Percentiles rank a stretch among this genome's conserved stretches.
Conservation (phyloP, 2,329 filamentous ascomycete genomes). For the Paecilomyces formosus region DNA sequence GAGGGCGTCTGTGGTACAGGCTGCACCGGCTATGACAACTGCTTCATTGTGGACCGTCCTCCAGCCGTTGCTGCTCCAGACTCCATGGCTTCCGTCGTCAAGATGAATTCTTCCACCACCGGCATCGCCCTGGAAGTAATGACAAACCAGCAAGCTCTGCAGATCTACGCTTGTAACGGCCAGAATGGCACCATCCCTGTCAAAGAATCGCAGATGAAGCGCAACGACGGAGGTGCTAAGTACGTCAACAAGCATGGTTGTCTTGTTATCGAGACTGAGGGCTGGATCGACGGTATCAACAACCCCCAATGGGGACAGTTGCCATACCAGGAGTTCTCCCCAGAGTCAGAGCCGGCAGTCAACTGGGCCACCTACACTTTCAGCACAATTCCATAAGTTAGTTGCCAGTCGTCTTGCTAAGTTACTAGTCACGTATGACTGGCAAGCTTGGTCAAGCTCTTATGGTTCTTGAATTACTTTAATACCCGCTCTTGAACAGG, state of each 20-base stretch:
- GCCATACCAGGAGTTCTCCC: constrained; percentile 33
- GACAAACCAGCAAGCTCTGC: constrained; percentile 78
- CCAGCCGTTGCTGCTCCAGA: constrained; percentile 20
- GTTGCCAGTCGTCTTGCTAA: neutral
- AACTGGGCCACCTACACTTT: constrained; percentile 41
- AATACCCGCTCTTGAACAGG: neutral
- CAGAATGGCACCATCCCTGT: constrained; percentile 57
- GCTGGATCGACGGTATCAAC: constrained; percentile 92
- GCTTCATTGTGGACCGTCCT: constrained; percentile 41
- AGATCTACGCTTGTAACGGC: constrained; percentile 76
- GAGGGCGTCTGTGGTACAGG: constrained; percentile 68
- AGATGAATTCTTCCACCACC: constrained; percentile 58
- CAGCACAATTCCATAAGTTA: constrained; percentile 27
- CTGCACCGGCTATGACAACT: constrained; percentile 76
- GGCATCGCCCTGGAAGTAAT: constrained; percentile 78
- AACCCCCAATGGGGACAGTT: constrained; percentile 75
- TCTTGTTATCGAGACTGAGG: constrained; percentile 83
- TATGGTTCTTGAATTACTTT: neutral
- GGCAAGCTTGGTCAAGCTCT: neutral
- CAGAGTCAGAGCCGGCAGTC: constrained; percentile 30
- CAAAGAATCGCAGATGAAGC: constrained; percentile 36
- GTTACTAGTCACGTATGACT: too few relatives aligned
- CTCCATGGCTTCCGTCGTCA: constrained; percentile 45
- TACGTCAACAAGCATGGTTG: constrained; percentile 65
- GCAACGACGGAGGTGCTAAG: constrained; percentile 43